Evolutionary conservation across 2,329 filamentous ascomycete species (phyloP).

Genomic region (Calonectria pauciramosa): DNA sequence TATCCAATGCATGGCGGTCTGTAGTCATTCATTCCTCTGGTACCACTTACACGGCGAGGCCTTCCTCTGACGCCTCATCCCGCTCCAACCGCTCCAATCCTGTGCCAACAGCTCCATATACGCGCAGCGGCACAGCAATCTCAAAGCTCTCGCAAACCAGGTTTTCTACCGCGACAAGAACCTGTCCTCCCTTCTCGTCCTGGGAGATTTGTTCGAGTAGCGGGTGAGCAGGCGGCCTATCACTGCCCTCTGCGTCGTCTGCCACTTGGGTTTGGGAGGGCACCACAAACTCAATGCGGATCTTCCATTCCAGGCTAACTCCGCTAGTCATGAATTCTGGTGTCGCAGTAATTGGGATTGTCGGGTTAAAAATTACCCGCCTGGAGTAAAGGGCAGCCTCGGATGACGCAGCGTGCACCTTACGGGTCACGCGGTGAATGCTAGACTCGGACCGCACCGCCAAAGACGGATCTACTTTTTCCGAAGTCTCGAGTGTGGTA

Average conservation of each 20-base stretch:
- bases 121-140: slow-evolving; percentile 84
- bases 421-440: slow-evolving; percentile 88
- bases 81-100: slow-evolving; percentile 69
- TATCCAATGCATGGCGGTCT: slow-evolving; percentile 6
- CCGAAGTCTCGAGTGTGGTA: slow-evolving; percentile 86
- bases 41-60: slow-evolving; percentile 53
- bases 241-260: slow-evolving; percentile 36
- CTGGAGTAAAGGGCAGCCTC: slow-evolving; percentile 88
- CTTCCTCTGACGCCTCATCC: slow-evolving; percentile 66
- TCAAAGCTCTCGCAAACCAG: slow-evolving; percentile 91
- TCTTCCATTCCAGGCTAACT: slow-evolving; percentile 87
- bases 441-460: slow-evolving; percentile 89
- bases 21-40: background rate
- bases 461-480: slow-evolving; percentile 84
- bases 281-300: slow-evolving; percentile 94
- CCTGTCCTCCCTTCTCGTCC: slow-evolving; percentile 81
- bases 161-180: slow-evolving; percentile 83
- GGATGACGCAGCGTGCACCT: slow-evolving; percentile 81
- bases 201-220: slow-evolving; percentile 84
- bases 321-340: slow-evolving; percentile 94
- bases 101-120: slow-evolving; percentile 77
- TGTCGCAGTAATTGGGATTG: slow-evolving; percentile 86
- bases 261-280: slow-evolving; percentile 65
- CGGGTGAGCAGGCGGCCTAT: slow-evolving; percentile 51
- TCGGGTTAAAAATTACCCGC: slow-evolving; percentile 83